Evolutionary conservation across 257 asterid genomes (phyloP), one percentile per base, ranked within the genome.

Genomic region (Solanum pimpinellifolium): DNA sequence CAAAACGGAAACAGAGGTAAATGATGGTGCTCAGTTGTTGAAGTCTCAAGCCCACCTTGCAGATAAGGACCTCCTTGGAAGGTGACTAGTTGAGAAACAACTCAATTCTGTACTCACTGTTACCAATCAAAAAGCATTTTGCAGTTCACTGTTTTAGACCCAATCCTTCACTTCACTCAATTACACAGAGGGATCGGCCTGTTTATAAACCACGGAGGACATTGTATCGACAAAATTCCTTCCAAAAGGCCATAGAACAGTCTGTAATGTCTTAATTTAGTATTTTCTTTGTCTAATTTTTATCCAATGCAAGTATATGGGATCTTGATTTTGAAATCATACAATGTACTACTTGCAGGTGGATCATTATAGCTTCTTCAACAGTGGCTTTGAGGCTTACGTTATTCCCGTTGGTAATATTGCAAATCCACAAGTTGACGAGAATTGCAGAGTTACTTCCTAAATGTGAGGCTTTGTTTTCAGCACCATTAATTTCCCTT

Each of bases 351-450:
- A 68, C 80, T 42, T 74, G 70, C 65, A 96, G 99, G 99, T 97
- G 99, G 99, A 39, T 94, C 70, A 87, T 93, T 82, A 96, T 97
- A 69, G 93, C 94, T 27, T 92, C 98, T 2, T 95, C 98, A 75
- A 92, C 98, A 2, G 83, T 97, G 89, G 94, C 93, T 20, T 86
- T 93, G 92, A 91, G 99, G 88, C 93, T 96, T 77, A 86, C 92
- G 65, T 56, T 97, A 83, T 91, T 94, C 90, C 98, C 98, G 82
- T 62, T 93, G 39, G 86, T 89, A 18, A 91, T 97, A 33, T 82
- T 95, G 92, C 99, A 97, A 87, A 97, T 95, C 68, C 92, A 86
- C 87, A 97, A 97, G 83, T 78, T 94, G 94, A 93, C 82, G 92
- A 91, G 88, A 88, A 92, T 97, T 70, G 93, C 92, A 68, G 95